phyloP scores from a whole-genome alignment of 257 asterid genomes.

The Ajuga chamaepitys region DNA sequence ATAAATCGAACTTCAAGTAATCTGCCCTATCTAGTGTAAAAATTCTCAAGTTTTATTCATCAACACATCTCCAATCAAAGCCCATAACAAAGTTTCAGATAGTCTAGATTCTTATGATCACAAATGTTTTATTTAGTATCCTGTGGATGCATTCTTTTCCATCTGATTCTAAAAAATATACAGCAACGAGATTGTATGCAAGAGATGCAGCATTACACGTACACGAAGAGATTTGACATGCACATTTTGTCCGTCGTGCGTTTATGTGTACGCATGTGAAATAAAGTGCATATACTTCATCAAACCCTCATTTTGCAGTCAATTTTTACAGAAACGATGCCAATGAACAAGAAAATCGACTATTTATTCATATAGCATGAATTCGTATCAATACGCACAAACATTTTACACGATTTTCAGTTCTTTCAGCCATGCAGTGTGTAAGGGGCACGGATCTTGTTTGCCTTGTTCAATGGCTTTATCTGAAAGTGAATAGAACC shows the following conservation, averaged over 20 bases:
- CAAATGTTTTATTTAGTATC: too few relatives aligned
- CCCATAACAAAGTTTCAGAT: too few relatives aligned
- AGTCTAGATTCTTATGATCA: too few relatives aligned
- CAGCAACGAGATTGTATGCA: too few relatives aligned
- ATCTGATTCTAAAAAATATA: too few relatives aligned
- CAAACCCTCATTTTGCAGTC: not conserved
- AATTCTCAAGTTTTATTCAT: too few relatives aligned
- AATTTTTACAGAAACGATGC: not conserved
- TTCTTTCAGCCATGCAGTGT: constrained; percentile 94
- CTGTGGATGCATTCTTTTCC: too few relatives aligned
- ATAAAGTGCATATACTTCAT: not conserved
- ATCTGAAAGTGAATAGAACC: constrained; percentile 86
- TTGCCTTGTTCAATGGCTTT: constrained; percentile 75
- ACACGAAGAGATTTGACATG: too few relatives aligned
- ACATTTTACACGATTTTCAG: constrained; percentile 46
- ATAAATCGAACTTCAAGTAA: too few relatives aligned
- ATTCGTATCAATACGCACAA: not conserved
- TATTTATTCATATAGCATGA: not conserved
- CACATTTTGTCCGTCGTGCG: not conserved
- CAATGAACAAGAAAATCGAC: not conserved
- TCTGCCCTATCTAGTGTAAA: too few relatives aligned
- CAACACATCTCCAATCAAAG: too few relatives aligned
- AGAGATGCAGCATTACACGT: too few relatives aligned
- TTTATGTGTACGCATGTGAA: not conserved
- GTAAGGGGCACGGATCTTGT: constrained; percentile 88